Conservation (phyloP, 2,329 filamentous ascomycete species). For the Paraphaeosphaeria sporulosa region DNA sequence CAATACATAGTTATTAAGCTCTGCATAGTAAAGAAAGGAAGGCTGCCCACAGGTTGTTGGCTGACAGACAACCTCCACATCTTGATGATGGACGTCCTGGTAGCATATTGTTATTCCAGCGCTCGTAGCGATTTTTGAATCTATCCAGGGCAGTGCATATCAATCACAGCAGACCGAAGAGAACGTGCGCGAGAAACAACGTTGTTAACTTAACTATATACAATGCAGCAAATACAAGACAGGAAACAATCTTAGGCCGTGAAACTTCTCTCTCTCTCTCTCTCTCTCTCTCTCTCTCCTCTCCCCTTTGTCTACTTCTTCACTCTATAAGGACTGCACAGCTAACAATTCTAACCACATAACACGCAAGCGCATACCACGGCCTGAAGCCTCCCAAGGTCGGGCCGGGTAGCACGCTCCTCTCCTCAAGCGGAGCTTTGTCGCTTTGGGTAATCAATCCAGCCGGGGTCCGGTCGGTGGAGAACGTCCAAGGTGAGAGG, state of each 20-base stretch:
- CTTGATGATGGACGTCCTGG: no score
- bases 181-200: background rate
- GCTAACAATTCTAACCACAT: constrained; percentile 16
- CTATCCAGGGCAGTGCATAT: no score
- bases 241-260: background rate
- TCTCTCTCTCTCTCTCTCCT: background rate
- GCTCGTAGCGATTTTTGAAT: no score
- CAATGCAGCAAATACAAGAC: background rate
- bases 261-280: background rate
- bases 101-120: no score
- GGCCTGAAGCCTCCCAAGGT: constrained; percentile 29
- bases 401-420: constrained; percentile 31
- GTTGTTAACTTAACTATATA: background rate
- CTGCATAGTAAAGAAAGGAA: no score
- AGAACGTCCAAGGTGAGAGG: constrained; percentile 23
- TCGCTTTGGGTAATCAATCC: constrained; percentile 30
- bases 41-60: no score
- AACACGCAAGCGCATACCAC: constrained; percentile 29
- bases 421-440: constrained; percentile 24
- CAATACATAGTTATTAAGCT: no score
- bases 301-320: background rate
- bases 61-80: no score
- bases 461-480: constrained; percentile 18
- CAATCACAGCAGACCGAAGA: background rate
- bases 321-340: constrained; percentile 22